phyloP scores from a whole-genome alignment of 495 filamentous ascomycete species.

The Jackrogersella minutella region DNA sequence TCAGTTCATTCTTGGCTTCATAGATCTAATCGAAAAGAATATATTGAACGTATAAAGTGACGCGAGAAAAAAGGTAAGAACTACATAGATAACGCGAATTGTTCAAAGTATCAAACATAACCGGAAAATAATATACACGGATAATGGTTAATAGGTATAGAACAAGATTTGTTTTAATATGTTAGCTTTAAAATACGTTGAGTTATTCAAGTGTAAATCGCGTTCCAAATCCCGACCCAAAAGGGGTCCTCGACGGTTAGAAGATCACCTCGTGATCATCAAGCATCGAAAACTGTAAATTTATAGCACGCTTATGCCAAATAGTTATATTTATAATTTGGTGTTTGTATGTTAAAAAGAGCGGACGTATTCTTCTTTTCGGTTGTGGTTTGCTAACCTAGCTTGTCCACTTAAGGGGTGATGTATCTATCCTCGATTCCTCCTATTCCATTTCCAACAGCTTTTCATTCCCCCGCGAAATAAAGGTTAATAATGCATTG shows the following conservation, averaged over 20 bases:
- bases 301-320: background rate
- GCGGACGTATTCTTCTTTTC: background rate
- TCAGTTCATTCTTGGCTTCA: conserved; percentile 8
- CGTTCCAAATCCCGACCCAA: too few relatives aligned
- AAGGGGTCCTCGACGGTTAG: background rate
- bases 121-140: too few relatives aligned
- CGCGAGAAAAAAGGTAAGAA: background rate
- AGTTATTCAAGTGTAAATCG: too few relatives aligned
- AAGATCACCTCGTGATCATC: background rate
- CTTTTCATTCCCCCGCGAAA: background rate
- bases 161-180: too few relatives aligned
- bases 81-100: background rate
- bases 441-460: background rate
- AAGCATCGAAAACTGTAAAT: background rate
- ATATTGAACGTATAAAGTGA: conserved; percentile 13
- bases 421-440: background rate
- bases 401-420: too few relatives aligned
- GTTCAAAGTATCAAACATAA: too few relatives aligned
- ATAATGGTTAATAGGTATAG: too few relatives aligned
- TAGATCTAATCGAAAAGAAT: conserved; percentile 1
- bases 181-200: too few relatives aligned
- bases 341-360: background rate
- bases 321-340: background rate
- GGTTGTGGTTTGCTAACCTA: too few relatives aligned
- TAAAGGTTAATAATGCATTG: too few relatives aligned